phyloP scores from a whole-genome alignment of 108 stramenopile species.

The Fragilariopsis cylindrus region DNA sequence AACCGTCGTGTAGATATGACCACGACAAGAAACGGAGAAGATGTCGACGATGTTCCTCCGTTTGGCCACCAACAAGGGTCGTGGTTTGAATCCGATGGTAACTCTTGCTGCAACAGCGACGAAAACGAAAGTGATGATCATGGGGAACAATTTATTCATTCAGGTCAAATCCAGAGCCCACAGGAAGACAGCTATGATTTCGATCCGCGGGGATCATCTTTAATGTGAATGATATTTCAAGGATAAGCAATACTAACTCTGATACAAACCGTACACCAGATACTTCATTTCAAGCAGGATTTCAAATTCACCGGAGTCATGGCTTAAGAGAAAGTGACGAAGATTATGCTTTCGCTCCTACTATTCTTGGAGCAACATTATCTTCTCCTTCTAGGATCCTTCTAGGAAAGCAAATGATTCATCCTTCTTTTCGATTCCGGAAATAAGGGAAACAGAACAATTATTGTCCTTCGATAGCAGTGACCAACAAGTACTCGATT shows the following conservation, averaged over 20 bases:
- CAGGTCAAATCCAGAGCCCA: neutral
- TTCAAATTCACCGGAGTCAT: neutral
- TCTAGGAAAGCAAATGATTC: neutral
- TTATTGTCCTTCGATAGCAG: neutral
- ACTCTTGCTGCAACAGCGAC: neutral
- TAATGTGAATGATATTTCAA: neutral
- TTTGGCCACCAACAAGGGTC: neutral
- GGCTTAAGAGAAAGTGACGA: neutral
- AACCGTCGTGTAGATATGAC: constrained; percentile 2
- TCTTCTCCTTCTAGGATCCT: neutral
- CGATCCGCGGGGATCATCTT: constrained; percentile 1
- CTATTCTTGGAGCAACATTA: neutral
- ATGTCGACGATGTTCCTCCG: neutral
- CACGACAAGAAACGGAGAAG: constrained; percentile 16
- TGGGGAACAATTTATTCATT: neutral
- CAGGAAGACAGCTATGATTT: neutral
- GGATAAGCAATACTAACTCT: neutral
- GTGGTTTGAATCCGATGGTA: neutral
- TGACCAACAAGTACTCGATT: neutral
- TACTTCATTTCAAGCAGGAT: constrained; percentile 4
- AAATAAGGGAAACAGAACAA: neutral
- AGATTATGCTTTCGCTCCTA: neutral
- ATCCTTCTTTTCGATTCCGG: constrained; percentile 1
- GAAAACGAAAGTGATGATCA: constrained; percentile 17
- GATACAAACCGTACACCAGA: neutral